Evolutionary conservation across 768 basidiomycete genomes (phyloP).

Genomic region (Trametes cinnabarina): DNA sequence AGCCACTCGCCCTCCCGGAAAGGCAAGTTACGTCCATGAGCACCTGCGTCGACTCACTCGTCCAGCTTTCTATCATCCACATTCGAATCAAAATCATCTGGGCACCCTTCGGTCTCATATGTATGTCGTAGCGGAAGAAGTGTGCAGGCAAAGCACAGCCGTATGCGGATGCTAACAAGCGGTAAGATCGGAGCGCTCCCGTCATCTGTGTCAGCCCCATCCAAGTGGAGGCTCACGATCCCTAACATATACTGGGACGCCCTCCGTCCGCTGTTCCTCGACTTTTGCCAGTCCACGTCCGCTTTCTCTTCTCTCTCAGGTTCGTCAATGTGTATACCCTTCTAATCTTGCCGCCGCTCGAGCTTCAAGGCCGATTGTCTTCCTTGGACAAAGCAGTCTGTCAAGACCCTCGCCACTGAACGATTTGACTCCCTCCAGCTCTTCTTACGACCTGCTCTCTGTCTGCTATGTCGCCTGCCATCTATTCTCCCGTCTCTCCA

Average conservation of each 20-base stretch:
- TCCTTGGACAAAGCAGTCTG: slow-evolving; percentile 10
- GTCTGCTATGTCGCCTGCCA: slow-evolving; percentile 12
- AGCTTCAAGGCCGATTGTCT: slow-evolving; percentile 12
- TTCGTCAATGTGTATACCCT: slow-evolving; percentile 1
- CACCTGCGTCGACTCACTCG: neutral
- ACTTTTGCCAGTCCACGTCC: neutral
- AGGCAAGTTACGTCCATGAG: neutral
- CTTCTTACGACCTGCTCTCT: slow-evolving; percentile 1
- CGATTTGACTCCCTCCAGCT: neutral
- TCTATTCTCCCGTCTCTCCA: slow-evolving; percentile 13
- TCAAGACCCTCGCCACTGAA: slow-evolving; percentile 12
- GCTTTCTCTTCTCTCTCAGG: neutral
- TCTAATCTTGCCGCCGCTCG: neutral
- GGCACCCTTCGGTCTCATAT: neutral
- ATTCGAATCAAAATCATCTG: neutral
- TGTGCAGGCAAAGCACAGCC: slow-evolving; percentile 1
- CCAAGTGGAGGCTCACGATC: slow-evolving; percentile 2
- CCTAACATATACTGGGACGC: slow-evolving; percentile 9
- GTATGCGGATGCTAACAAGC: slow-evolving; percentile 12
- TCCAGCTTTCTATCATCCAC: neutral
- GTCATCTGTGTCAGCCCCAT: slow-evolving; percentile 10
- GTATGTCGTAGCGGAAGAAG: neutral
- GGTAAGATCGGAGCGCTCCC: slow-evolving; percentile 8
- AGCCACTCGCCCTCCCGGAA: neutral
- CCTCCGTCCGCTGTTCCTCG: neutral